Percentiles rank a stretch among this genome's conserved stretches.
phyloP scores from a whole-genome alignment of 768 basidiomycete species.

The Termitomyces sp. region DNA sequence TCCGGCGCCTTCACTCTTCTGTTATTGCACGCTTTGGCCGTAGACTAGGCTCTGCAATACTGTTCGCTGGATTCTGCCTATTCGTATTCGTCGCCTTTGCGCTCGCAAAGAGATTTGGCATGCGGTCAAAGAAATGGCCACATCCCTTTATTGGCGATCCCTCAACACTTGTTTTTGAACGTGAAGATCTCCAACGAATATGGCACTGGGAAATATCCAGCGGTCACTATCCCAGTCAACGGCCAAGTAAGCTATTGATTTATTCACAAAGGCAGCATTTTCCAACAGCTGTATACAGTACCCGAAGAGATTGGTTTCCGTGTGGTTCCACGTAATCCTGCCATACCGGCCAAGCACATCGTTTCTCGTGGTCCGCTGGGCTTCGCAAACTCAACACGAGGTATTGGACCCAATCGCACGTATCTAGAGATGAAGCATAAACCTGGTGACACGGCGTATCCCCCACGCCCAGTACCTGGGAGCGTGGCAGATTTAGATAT shows the following conservation, averaged over 20 bases:
- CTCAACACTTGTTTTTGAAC: conserved; percentile 67
- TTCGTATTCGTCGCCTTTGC: conserved; percentile 54
- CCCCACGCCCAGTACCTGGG: conserved; percentile 81
- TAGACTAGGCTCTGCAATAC: conserved; percentile 47
- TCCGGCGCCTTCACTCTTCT: conserved; percentile 52
- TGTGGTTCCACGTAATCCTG: conserved; percentile 60
- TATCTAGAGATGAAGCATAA: conserved; percentile 69
- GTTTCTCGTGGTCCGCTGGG: conserved; percentile 45
- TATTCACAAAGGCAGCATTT: not conserved
- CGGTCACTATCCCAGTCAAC: conserved; percentile 89
- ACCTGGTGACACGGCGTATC: conserved; percentile 67
- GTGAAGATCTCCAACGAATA: conserved; percentile 81
- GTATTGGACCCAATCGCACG: conserved; percentile 70
- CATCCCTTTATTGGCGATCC: conserved; percentile 49
- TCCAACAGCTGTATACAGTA: conserved; percentile 37
- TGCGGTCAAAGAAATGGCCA: conserved; percentile 60
- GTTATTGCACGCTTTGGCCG: conserved; percentile 53
- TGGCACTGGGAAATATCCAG: conserved; percentile 95
- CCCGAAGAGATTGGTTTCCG: conserved; percentile 64
- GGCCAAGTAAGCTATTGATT: conserved; percentile 50
- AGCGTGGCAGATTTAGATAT: conserved; percentile 86
- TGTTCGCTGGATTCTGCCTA: conserved; percentile 32
- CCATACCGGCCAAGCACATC: conserved; percentile 53
- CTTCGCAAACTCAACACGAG: conserved; percentile 43
- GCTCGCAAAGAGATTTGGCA: conserved; percentile 54